Percentiles rank a stretch among this genome's conserved stretches.
phyloP scores from a whole-genome alignment of 2,329 filamentous ascomycete species.

The Pseudocercospora fuligena region DNA sequence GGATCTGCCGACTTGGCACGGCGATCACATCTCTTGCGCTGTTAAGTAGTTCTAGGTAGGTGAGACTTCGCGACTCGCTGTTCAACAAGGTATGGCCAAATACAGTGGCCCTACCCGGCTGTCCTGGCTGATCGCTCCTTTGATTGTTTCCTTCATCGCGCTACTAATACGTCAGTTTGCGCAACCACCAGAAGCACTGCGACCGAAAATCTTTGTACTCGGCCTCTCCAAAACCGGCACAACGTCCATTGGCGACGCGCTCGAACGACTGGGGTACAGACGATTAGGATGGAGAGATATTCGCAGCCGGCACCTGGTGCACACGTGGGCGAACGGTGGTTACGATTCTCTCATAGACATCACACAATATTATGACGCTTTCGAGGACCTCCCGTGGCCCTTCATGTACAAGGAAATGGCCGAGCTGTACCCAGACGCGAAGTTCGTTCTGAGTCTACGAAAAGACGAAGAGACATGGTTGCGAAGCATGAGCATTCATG shows the following conservation, averaged over 20 bases:
- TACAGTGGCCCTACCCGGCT: not conserved
- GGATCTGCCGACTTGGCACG: not conserved
- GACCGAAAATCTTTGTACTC: conserved; percentile 40
- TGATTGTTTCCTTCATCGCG: conserved; percentile 2
- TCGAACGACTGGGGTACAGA: conserved; percentile 37
- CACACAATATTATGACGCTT: conserved; percentile 38
- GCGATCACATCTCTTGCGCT: not conserved
- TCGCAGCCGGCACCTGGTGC: conserved; percentile 37
- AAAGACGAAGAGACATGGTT: conserved; percentile 39
- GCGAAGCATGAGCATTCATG: conserved; percentile 36
- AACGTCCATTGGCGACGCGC: conserved; percentile 39
- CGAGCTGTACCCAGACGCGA: conserved; percentile 35
- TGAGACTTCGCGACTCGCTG: not conserved
- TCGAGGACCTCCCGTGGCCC: conserved; percentile 40
- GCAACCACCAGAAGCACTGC: conserved; percentile 29
- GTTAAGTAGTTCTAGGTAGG: not conserved
- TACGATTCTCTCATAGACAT: conserved; percentile 29
- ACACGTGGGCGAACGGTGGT: conserved; percentile 37
- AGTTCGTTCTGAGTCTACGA: conserved; percentile 38
- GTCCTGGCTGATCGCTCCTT: conserved; percentile 4
- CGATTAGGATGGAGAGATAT: conserved; percentile 41
- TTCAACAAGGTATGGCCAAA: conserved; percentile 1
- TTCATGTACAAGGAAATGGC: conserved; percentile 38
- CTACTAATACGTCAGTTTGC: conserved; percentile 21
- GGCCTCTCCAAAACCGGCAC: conserved; percentile 40